Percentiles rank a stretch among this genome's conserved stretches.
phyloP scores from a whole-genome alignment of 2,329 filamentous ascomycete species.

The Neopestalotiopsis sp. region DNA sequence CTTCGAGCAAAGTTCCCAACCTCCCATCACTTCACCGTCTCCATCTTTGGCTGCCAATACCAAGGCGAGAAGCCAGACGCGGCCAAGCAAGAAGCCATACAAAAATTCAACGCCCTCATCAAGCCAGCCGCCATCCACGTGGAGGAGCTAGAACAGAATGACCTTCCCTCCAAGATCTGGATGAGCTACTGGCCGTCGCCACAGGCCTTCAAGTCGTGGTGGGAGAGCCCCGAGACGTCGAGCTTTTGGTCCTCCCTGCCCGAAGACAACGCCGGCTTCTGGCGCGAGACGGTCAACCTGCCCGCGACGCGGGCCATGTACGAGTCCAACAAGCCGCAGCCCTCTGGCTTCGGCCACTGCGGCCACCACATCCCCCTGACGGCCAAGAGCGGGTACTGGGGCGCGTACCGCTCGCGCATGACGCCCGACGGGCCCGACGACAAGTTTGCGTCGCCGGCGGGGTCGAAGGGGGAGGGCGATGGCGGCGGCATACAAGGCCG shows the following conservation, averaged over 20 bases:
- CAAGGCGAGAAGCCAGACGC: not conserved
- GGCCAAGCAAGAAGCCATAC: not conserved
- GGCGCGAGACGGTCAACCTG: constrained; percentile 6
- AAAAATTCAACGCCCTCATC: not conserved
- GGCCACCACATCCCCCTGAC: not conserved
- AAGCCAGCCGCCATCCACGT: not conserved
- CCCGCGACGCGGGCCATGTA: not conserved
- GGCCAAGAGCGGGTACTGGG: constrained; percentile 6
- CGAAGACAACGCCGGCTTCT: not conserved
- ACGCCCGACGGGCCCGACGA: not conserved
- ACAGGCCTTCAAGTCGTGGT: not conserved
- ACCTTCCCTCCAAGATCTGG: constrained; percentile 5
- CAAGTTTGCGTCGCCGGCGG: not conserved
- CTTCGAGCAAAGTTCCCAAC: not conserved
- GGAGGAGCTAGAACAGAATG: not conserved
- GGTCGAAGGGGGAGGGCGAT: not conserved
- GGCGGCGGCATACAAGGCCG: no score
- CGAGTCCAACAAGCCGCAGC: constrained; percentile 3
- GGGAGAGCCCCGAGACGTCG: not conserved
- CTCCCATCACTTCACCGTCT: not conserved
- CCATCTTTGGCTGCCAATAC: not conserved
- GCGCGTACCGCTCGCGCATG: constrained; percentile 4
- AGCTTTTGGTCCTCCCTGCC: not conserved
- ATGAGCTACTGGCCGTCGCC: not conserved
- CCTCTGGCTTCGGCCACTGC: not conserved